A percentile compares a stretch with the other conserved stretches of the same genome.
Evolutionary conservation across 176 grass and related monocot species (phyloP).

Genomic region (Triticum urartu): DNA sequence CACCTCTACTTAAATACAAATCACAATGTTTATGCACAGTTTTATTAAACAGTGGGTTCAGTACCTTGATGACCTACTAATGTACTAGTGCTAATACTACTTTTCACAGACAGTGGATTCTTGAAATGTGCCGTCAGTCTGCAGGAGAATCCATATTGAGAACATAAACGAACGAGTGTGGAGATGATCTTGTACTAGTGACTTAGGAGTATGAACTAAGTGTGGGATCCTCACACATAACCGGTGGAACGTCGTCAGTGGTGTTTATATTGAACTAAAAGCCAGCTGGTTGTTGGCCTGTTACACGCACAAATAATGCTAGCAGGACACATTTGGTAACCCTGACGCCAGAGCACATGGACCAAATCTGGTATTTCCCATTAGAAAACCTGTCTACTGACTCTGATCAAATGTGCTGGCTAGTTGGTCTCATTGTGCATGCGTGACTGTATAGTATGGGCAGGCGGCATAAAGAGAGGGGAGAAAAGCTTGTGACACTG

Average conservation of each 20-base stretch:
- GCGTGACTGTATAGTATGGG: slow-evolving; percentile 12
- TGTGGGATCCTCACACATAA: background rate
- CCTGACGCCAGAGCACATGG: background rate
- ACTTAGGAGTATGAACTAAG: background rate
- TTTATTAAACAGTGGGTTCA: background rate
- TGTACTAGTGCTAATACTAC: background rate
- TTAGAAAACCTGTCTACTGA: background rate
- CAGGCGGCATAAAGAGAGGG: background rate
- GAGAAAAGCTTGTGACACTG: background rate
- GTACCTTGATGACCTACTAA: background rate
- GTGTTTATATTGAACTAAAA: no score
- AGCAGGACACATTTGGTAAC: background rate
- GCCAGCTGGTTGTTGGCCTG: no score
- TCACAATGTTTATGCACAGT: no score
- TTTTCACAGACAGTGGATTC: background rate
- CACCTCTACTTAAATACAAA: no score
- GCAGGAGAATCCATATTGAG: no score
- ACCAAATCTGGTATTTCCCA: background rate
- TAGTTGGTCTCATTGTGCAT: background rate
- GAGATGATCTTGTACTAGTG: background rate
- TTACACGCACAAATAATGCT: background rate
- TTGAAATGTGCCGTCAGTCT: background rate
- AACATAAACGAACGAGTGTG: no score
- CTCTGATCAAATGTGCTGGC: background rate
- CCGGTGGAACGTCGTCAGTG: no score